Conservation (phyloP, 2,329 filamentous ascomycete genomes). For the Aspergillus fumigatiaffinis region DNA sequence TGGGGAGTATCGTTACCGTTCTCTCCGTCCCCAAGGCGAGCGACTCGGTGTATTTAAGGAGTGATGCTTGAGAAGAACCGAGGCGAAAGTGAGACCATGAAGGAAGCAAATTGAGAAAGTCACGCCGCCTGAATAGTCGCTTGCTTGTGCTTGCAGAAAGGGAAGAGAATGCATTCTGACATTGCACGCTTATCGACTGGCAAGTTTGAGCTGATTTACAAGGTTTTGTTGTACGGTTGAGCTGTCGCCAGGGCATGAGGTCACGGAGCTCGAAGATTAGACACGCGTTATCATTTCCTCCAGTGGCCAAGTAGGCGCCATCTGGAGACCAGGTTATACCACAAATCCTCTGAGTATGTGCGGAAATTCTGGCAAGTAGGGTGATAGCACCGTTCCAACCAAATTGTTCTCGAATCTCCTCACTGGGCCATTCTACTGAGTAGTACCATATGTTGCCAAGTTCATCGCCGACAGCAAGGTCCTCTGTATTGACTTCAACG, state of each 20-base stretch:
- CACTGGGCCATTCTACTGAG: slow-evolving; percentile 72
- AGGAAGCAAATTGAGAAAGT: slow-evolving; percentile 23
- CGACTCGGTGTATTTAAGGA: slow-evolving; percentile 23
- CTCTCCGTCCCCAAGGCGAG: slow-evolving; percentile 30
- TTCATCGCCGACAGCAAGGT: slow-evolving; percentile 83
- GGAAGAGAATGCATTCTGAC: slow-evolving; percentile 19
- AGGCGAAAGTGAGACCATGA: slow-evolving; percentile 21
- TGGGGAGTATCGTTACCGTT: slow-evolving; percentile 50
- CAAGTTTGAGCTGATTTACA: slow-evolving; percentile 8
- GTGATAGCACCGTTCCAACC: slow-evolving; percentile 76
- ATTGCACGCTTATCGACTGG: slow-evolving; percentile 10
- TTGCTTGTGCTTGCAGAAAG: slow-evolving; percentile 15
- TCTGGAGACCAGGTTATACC: slow-evolving; percentile 83
- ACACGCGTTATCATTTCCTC: slow-evolving; percentile 89
- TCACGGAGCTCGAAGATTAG: slow-evolving; percentile 70
- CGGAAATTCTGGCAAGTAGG: slow-evolving; percentile 69
- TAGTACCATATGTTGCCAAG: slow-evolving; percentile 82
- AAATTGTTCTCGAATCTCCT: slow-evolving; percentile 59
- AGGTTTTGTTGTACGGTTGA: slow-evolving; percentile 7
- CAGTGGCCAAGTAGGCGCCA: slow-evolving; percentile 74
- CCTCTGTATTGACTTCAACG: slow-evolving; percentile 64
- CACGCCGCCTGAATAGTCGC: slow-evolving; percentile 20
- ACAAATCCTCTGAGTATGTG: slow-evolving; percentile 87
- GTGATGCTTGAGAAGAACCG: slow-evolving; percentile 15
- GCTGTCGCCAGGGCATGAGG: slow-evolving; percentile 38